Base-by-base conservation (phyloP, 2,329 filamentous ascomycete species). In the Pyricularia sp. region DNA sequence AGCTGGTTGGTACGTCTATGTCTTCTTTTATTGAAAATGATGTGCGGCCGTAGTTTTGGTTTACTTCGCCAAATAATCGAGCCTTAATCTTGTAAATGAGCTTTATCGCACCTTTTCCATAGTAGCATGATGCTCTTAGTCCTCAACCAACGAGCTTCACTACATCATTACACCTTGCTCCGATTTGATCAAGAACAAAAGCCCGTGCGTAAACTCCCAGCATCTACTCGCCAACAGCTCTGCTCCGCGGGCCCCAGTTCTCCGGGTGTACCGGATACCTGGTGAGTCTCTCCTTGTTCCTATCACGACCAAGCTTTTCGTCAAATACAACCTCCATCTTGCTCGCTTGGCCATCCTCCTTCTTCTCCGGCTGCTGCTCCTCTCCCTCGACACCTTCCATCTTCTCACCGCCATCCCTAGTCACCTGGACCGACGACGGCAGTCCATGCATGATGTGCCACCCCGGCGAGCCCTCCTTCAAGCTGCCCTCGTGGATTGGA, bases 201-300 rank as follows among this genome's bases (percentile, higher is more conserved):
- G 17, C 4, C 55, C n/a, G n/a, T 10, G 2, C 20, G 55, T 59
- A 23, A 59, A 7, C 58, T 17, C 58, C 58, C n/a, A 28, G 25
- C 20, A 25, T 10, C 42, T 78, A 94, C 83, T 78, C 78, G n/a
- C 81, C 82, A 72, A 78, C 83, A 30, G 86, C 86, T 72, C 82
- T 81, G 68, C 80, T 82, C 87, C 97, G 88, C 0, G 95, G 95
- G 0, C 95, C 95, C 95, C 95, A 99, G 77, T 98, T 95, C 75
- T 93, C 90, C 64, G 95, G 95, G 76, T 98, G 98, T 70, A 90
- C 81, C 81, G 97, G 95, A 78, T 97, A 99, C 71, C 94, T 85
- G 68, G 96, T 88, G 64, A 96, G 83, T 72, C 89, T 90, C 76
- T 87, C 90, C 70, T 82, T 84, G 68, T 86, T 85, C 71, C 82